Evolutionary conservation across 306 rosid species (phyloP), one percentile per base, ranked within the genome.

Genomic region (Cucurbita argyrosperma): DNA sequence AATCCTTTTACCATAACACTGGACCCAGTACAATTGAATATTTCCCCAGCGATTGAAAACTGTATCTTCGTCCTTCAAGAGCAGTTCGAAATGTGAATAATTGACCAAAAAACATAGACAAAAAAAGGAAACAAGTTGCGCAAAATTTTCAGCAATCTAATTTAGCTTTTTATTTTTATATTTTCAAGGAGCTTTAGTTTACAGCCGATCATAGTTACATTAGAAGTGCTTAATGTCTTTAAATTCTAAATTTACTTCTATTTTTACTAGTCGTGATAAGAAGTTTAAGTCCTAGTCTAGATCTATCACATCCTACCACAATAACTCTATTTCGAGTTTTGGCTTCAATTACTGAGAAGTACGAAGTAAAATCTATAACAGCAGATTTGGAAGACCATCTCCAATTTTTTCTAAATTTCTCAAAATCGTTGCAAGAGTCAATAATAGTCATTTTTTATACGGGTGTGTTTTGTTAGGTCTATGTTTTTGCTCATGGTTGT

Each of bases 11-110:
- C 81, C 26, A 76, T 76, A 67, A 89, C 93, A 65, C 76, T 90
- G 30, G 82, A 83, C 76, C 98, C 98, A 8, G 88, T 90, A 80
- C 92, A 93, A 69, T 93, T 87, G 86, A 93, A 90, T 76, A 76
- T 80, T 82, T 93, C 98, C 60, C 94, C 97, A 19, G 90, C 96
- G n/a, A 82, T 74, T 68, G 87, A 83, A 88, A 93, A 89, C 58
- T 85, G 89, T 63, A 86, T 86, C 84, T 84, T 93, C 74, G 89
- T 87, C 88, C 98, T 93, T 87, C 30, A 75, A 75, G 23, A 55
- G 40, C 13, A 68, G 50, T 23, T 68, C 47, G 19, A 43, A 74
- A 74, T 21, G 40, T 71, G 26, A 52, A 51, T 71, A 53, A 30
- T 19, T 21, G 21, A 12, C 47, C 3, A 6, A 4, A 21, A 46